Conservation (phyloP, 805 yeast genomes). For the Ogataea pilisensis region DNA sequence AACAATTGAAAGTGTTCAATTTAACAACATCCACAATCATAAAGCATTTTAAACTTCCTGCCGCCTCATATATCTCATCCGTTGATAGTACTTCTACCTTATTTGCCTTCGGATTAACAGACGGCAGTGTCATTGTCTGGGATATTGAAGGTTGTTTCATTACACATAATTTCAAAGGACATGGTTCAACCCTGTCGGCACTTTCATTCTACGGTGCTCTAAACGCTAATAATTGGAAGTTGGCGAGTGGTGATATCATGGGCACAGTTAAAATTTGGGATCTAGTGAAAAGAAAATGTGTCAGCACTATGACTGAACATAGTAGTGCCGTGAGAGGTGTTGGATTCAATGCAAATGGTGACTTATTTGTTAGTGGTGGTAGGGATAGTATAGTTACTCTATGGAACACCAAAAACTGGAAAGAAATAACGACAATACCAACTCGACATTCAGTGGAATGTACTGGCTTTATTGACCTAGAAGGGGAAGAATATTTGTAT, state of each 20-base stretch:
- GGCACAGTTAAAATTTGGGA: slow-evolving; percentile 56
- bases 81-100: slow-evolving; percentile 79
- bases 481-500: slow-evolving; percentile 38
- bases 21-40: slow-evolving; percentile 37
- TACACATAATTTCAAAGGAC: slow-evolving; percentile 91
- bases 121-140: slow-evolving; percentile 88
- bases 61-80: slow-evolving; percentile 78
- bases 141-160: slow-evolving; percentile 84
- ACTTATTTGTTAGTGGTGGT: slow-evolving; percentile 72
- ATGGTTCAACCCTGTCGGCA: slow-evolving; percentile 82
- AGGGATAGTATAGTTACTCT: slow-evolving; percentile 74
- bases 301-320: slow-evolving; percentile 66
- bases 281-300: slow-evolving; percentile 68
- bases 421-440: slow-evolving; percentile 63
- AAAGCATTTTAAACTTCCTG: slow-evolving; percentile 56
- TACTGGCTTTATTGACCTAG: slow-evolving; percentile 50
- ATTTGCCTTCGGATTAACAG: slow-evolving; percentile 92
- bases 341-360: slow-evolving; percentile 53
- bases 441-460: slow-evolving; percentile 69
- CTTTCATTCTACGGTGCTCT: slow-evolving; percentile 68
- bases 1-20: slow-evolving; percentile 67
- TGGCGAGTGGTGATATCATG: slow-evolving; percentile 67
- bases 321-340: slow-evolving; percentile 82
- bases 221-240: slow-evolving; percentile 67
- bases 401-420: slow-evolving; percentile 51